Evolutionary conservation across 2,329 filamentous ascomycete genomes (phyloP), one percentile per base, ranked within the genome.

Genomic region (Fusarium sterilihyphosum): DNA sequence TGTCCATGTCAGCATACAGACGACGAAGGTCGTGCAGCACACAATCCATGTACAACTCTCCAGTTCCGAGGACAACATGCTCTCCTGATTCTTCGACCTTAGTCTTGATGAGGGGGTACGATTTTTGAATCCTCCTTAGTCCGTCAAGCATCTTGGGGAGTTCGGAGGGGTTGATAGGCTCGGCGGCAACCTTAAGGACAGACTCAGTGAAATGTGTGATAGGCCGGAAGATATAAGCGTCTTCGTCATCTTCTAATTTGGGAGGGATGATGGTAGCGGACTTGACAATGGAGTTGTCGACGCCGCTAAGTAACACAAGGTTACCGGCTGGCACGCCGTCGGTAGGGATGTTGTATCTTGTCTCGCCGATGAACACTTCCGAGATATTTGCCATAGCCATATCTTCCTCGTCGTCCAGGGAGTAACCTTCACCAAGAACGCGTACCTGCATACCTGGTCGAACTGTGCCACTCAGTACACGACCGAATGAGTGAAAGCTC

Each of bases 41-140:
- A 79, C 96, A 99, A 82, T 99, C 96, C 95, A 99, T 98, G 85
- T 99, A 99, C n/a, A 99, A 87, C 82, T 99, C 96, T 69, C 96
- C 96, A 1, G 96, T 99, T 31, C 96, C 96, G 9, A 99, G 89
- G 53, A 99, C 89, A 74, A 99, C 92, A 81, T 99, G 96, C 83
- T 99, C 96, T 58, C 96, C 96, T 4, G 95, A 98, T 84, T 99
- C 96, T 82, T 99, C 96, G 8, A 99, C 96, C 82, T 98, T 98
- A 9, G 96, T 99, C 18, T 93, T 94, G 77, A 98, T 94, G 33
- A 99, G 88, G 37, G 96, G 96, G 78, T 98, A 99, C 78, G 94
- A 97, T 84, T 99, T 99, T 87, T 98, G 98, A 84, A 99, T 93
- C 81, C 98, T 98, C 58, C 96, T 92, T 56, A 99, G 88, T 65